Evolutionary conservation across 2,329 filamentous ascomycete genomes (phyloP), one percentile per base, ranked within the genome.

Genomic region (Gaeumannomyces tritici): DNA sequence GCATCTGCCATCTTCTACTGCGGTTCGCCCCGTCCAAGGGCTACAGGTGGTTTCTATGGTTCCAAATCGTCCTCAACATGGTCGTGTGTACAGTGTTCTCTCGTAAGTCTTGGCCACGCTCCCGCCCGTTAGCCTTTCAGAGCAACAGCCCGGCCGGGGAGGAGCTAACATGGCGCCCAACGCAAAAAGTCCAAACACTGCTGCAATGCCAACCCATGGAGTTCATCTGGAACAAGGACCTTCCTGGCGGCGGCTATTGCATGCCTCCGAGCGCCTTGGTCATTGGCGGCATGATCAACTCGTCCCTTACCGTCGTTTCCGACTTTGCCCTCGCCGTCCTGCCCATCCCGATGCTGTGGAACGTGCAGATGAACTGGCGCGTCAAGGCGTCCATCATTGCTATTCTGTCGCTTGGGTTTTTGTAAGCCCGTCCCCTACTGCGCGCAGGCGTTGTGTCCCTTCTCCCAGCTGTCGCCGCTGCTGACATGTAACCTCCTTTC

Each of bases 251-350:
- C 15, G 73, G 69, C 1, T 67, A 68, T 2, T 61, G 64, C 0
- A 79, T 79, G 0, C 71, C 63, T 1, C 83, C 81, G 66, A 66
- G 80, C 27, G 64, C 75, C 59, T 65, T 71, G 15, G 67, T 73
- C 18, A 69, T 77, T 12, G 74, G 80, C 24, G 75, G 76, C 27
- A 69, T 69, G 51, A 69, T 78, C 1, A 79, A 78, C 0, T 77
- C 79, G 35, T 70, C 77, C 0, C 80, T 83, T 69, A 78, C 78
- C 55, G 74, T 73, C 26, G 68, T 82, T 4, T 76, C 73, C 57
- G 81, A 85, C 65, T 79, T 80, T 70, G 74, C 74, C 1, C 73
- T 83, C n/a, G 80, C 77, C 2, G 67, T 81, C 3, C 68, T 84
- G 6, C 82, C 82, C 0, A 73, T 82, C 9, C 75, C 76, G 15